Conservation (phyloP, 352 stramenopile genomes). For the Phytophthora fragariae region DNA sequence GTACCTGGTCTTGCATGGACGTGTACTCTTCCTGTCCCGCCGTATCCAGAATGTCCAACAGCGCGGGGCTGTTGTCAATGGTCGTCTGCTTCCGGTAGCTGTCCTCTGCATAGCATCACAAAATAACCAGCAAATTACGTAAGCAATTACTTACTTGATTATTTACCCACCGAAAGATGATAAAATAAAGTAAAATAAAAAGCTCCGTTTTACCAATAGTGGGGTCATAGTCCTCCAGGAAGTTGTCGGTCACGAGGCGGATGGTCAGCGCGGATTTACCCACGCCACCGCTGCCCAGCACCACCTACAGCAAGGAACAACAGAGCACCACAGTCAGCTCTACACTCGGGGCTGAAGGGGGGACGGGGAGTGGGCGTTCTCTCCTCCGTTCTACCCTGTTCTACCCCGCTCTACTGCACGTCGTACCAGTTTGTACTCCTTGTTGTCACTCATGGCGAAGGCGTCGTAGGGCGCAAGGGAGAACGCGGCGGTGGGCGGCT, state of each 20-base stretch:
- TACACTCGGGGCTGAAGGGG: slow-evolving; percentile 8
- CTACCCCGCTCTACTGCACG: background rate
- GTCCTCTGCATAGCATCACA: slow-evolving; percentile 69
- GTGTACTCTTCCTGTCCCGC: slow-evolving; percentile 94
- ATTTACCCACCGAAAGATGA: background rate
- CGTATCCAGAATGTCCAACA: slow-evolving; percentile 93
- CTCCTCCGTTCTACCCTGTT: background rate
- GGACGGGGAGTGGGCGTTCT: slow-evolving; percentile 12
- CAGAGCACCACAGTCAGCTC: background rate
- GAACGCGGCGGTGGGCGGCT: slow-evolving; percentile 24
- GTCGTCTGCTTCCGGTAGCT: slow-evolving; percentile 93
- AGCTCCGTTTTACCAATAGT: slow-evolving; percentile 66
- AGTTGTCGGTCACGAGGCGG: slow-evolving; percentile 93
- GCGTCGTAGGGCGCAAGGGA: slow-evolving; percentile 17
- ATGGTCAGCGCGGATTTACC: slow-evolving; percentile 94
- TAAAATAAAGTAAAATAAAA: background rate
- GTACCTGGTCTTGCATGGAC: slow-evolving; percentile 91
- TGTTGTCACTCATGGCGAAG: slow-evolving; percentile 67
- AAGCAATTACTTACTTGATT: background rate
- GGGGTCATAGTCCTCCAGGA: slow-evolving; percentile 94
- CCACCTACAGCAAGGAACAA: slow-evolving; percentile 54
- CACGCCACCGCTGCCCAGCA: slow-evolving; percentile 91
- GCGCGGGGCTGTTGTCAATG: slow-evolving; percentile 82
- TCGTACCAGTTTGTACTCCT: slow-evolving; percentile 86
- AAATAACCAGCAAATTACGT: no score